Evolutionary conservation across 805 yeast genomes (phyloP), one percentile per base, ranked within the genome.

Genomic region (Barnettozyma sp.): DNA sequence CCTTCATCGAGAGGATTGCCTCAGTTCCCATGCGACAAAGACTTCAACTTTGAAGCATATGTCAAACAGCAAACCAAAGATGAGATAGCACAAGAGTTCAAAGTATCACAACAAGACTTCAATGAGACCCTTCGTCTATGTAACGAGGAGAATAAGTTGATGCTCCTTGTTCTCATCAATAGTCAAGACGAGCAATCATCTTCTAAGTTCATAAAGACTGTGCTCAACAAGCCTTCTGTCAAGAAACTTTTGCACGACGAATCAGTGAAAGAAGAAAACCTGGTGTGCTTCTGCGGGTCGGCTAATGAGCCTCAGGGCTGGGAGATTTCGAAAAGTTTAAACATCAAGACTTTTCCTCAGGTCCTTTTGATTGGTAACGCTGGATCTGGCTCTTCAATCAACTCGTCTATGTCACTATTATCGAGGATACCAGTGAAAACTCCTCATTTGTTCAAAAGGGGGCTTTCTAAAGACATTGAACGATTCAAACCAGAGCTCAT

Each of bases 201-300:
- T 0, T 49, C 52, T 5, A 53, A 52, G 3, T 63, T 76, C 23
- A 51, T 76, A 36, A 63, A 68, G 17, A 60, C 59, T 15, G 58
- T 75, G 9, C 49, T 77, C 26, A 63, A 69, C 33, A 71, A 70
- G 45, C 16, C 24, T 4, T 17, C 28, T 3, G 22, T 37, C 12
- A 21, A 15, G 3, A 23, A 33, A 13, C 14, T 21, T 5, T 13
- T 37, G 11, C n/a, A 27, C 2, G 16, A 29, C 3, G 66, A 58
- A 2, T 49, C 56, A 21, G 71, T 76, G 23, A 52, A 68, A 12
- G 58, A 59, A 2, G 63, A 71, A 26, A 66, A 78, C 30, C 39
- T 73, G n/a, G 43, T 75, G 1, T 62, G 80, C 1, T 82, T 80
- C 67, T 69, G 81, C 26, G 83, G 84, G 0, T 75, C 78, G 44